Percentiles rank a stretch among this genome's conserved stretches.
These are phyloP conservation scores for Penicillium palitans DNA, from an alignment of 2,329 filamentous ascomycete species.

Conservation along the genomic window DNA sequence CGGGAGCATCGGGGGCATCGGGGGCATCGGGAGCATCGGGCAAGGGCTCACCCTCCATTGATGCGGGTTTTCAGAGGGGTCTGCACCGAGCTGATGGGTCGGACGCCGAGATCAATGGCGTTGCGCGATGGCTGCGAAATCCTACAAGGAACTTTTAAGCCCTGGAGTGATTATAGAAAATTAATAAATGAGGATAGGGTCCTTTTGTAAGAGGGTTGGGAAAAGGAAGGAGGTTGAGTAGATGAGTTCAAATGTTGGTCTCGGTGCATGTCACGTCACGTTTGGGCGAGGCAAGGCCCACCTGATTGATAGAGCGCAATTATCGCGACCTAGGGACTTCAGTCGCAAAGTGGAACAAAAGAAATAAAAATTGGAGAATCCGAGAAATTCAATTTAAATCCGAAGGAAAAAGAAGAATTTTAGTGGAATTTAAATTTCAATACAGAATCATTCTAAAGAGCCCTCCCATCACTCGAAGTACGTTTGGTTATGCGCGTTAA, in stretches of 20 bases:
- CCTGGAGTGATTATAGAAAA: neutral
- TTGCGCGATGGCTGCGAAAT: slow-evolving; percentile 2
- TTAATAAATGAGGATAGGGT: neutral
- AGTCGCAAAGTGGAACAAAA: neutral
- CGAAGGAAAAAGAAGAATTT: neutral
- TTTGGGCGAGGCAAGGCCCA: slow-evolving; percentile 19
- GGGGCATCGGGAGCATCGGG: slow-evolving; percentile 18
- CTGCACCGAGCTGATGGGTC: slow-evolving; percentile 6
- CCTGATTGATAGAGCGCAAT: slow-evolving; percentile 18
- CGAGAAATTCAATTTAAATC: neutral
- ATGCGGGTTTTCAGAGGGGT: slow-evolving; percentile 10
- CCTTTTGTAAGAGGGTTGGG: neutral
- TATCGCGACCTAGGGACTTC: neutral
- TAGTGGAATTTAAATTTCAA: neutral
- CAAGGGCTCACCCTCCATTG: slow-evolving; percentile 35
- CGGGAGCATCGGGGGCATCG: slow-evolving; percentile 16
- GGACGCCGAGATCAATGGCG: slow-evolving; percentile 2
- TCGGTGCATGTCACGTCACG: slow-evolving; percentile 26
- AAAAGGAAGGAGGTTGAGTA: slow-evolving; percentile 4
- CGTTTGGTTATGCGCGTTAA: neutral
- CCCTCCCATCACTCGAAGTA: neutral
- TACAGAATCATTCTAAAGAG: neutral
- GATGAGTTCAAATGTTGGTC: slow-evolving; percentile 3
- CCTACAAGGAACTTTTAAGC: neutral
- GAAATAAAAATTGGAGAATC: no score